Conservation (phyloP, 495 filamentous ascomycete genomes). For the Mytilinidion resinicola region DNA sequence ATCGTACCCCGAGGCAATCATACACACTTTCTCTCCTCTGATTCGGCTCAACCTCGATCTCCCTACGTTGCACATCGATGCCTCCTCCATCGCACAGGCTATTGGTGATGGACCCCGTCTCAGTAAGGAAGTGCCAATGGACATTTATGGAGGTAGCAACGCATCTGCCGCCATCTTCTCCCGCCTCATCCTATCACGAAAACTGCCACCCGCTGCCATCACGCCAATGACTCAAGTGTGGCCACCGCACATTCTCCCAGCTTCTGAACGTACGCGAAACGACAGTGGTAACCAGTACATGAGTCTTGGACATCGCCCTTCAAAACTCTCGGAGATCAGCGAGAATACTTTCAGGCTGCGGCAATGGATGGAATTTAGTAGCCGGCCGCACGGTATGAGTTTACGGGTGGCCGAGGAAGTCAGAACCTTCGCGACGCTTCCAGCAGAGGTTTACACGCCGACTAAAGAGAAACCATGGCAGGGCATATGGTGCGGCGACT, state of each 20-base stretch:
- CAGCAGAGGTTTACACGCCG: conserved; percentile 64
- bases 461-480: conserved; percentile 73
- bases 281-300: conserved; percentile 35
- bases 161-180: conserved; percentile 36
- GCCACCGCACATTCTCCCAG: conserved; percentile 69
- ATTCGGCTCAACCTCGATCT: conserved; percentile 64
- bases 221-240: conserved; percentile 50
- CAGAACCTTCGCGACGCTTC: conserved; percentile 70
- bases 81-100: conserved; percentile 24
- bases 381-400: conserved; percentile 7
- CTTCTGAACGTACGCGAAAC: conserved; percentile 48
- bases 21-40: conserved; percentile 65
- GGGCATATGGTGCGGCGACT: conserved; percentile 91
- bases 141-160: conserved; percentile 33
- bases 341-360: conserved; percentile 64
- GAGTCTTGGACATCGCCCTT: conserved; percentile 39
- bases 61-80: conserved; percentile 54
- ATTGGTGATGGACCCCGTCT: conserved; percentile 1
- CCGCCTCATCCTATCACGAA: conserved; percentile 42
- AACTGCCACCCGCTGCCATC: conserved; percentile 37
- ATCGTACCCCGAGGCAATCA: conserved; percentile 60
- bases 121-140: conserved; percentile 48
- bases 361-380: conserved; percentile 58
- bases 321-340: conserved; percentile 47
- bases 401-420: conserved; percentile 55